Base-by-base conservation (phyloP, 2,329 filamentous ascomycete species). In the Alternaria hordeiaustralica region DNA sequence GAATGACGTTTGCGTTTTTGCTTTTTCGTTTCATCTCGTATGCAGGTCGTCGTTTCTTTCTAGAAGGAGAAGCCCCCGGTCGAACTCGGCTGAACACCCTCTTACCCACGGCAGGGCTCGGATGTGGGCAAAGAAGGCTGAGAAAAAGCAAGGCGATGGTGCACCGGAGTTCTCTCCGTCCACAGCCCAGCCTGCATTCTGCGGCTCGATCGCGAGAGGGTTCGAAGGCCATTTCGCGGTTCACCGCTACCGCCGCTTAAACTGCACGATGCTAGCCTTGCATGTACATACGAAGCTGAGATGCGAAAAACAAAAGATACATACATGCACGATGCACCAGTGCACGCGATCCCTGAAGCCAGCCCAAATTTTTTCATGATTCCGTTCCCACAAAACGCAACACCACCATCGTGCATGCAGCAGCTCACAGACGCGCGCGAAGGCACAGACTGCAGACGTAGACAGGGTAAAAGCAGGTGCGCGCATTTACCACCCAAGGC, bases 21-120 rank as follows among this genome's bases (percentile, higher is more conserved):
- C 60, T 62, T 62, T 59, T 62, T 59, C 11, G 47, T 54, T 45
- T 47, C 55, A 57, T 53, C 30, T 15, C 13, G 12, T 12, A 36
- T 53, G 49, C 49, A 53, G 28, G 49, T 41, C 20, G 30, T 57
- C 33, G 44, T 25, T 46, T 53, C 26, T 44, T 49, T 33, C 46
- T 46, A 25, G 41, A 33, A 36, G 56, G 15, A 33, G 47, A 23
- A 30, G 43, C 26, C 55, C 30, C 49, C 60, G 60, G 60, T 28
- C 44, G 55, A 62, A 53, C 47, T 58, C 60, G 60, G 55, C 60
- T 62, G 60, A 59, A 54, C 60, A 41, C 60, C 47, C 30, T 28
- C 28, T 20, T 59, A 18, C 7, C 28, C 28, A 33, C 51, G 58
- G 58, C 26, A 21, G 41, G 44, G 21, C n/a, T 53, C 57, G 41